Percentiles rank a stretch among this genome's conserved stretches.
Conservation (phyloP, 2,329 filamentous ascomycete species). For the Aspergillus vadensis region DNA sequence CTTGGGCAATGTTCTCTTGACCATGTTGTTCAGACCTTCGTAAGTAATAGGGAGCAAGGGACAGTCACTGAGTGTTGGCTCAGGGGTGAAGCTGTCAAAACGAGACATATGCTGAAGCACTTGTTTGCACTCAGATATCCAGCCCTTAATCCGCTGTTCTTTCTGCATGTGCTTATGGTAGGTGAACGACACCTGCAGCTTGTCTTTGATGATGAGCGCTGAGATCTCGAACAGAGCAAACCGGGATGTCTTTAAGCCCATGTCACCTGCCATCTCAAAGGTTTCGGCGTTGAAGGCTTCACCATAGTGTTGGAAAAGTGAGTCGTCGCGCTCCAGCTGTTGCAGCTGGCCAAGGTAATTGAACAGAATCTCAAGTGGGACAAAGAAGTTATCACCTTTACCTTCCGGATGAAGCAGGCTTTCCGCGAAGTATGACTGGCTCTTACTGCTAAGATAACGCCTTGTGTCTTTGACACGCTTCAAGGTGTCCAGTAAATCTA, state of each 20-base stretch:
- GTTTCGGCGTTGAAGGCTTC: slow-evolving; percentile 34
- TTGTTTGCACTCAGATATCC: slow-evolving; percentile 45
- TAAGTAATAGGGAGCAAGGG: slow-evolving; percentile 49
- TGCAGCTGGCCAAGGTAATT: slow-evolving; percentile 43
- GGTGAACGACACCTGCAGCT: slow-evolving; percentile 52
- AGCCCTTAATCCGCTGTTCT: slow-evolving; percentile 44
- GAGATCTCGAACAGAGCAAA: slow-evolving; percentile 56
- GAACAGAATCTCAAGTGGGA: slow-evolving; percentile 46
- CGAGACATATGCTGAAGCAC: slow-evolving; percentile 35
- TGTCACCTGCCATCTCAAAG: slow-evolving; percentile 44
- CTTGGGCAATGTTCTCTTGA: slow-evolving; percentile 37
- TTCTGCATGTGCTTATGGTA: slow-evolving; percentile 53
- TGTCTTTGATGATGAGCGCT: slow-evolving; percentile 51
- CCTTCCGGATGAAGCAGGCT: slow-evolving; percentile 31
- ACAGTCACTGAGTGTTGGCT: slow-evolving; percentile 46
- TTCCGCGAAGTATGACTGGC: slow-evolving; percentile 40
- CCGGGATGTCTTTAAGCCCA: slow-evolving; percentile 46
- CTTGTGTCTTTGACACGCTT: slow-evolving; percentile 44
- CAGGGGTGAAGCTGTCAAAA: slow-evolving; percentile 29
- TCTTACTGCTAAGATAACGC: slow-evolving; percentile 35
- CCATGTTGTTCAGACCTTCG: slow-evolving; percentile 40
- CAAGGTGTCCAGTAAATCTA: slow-evolving; percentile 34
- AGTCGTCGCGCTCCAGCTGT: slow-evolving; percentile 49
- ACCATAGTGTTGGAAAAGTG: slow-evolving; percentile 46
- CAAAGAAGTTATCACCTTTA: slow-evolving; percentile 35